phyloP scores from a whole-genome alignment of 768 basidiomycete species.

The Leccinum subgranulosum region DNA sequence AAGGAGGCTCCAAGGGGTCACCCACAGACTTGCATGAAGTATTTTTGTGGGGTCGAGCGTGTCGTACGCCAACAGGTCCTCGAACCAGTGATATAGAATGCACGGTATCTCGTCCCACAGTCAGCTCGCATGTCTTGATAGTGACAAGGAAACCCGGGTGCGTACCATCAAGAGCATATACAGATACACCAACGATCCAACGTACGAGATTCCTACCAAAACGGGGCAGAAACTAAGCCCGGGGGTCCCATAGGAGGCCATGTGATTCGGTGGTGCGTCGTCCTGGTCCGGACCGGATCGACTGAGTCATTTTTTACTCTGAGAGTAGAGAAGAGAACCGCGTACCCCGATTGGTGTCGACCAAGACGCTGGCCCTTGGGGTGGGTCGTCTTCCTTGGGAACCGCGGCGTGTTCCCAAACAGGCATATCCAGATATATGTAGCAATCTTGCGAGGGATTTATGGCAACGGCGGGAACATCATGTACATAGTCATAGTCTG shows the following conservation, averaged over 20 bases:
- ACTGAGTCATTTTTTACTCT: not conserved
- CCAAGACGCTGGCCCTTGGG: not conserved
- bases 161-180: conserved; percentile 26
- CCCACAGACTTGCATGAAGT: conserved; percentile 4
- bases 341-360: not conserved
- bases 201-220: conserved; percentile 9
- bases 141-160: not conserved
- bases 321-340: not conserved
- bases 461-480: not conserved
- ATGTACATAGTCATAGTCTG: not conserved
- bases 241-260: conserved; percentile 5
- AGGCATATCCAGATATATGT: not conserved
- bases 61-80: conserved; percentile 14
- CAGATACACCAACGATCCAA: conserved; percentile 15
- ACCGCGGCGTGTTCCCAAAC: not conserved
- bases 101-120: conserved; percentile 16
- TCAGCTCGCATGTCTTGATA: not conserved
- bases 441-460: not conserved
- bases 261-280: not conserved
- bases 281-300: not conserved
- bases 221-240: conserved; percentile 23
- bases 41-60: not conserved
- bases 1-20: conserved; percentile 2
- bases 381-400: not conserved
- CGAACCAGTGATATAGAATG: conserved; percentile 19